Percentiles rank a stretch among this genome's conserved stretches.
These are phyloP conservation scores for sweet orange (Citrus sinensis) DNA, from an alignment of 345 rosid genomes.

Conservation along the genomic window DNA sequence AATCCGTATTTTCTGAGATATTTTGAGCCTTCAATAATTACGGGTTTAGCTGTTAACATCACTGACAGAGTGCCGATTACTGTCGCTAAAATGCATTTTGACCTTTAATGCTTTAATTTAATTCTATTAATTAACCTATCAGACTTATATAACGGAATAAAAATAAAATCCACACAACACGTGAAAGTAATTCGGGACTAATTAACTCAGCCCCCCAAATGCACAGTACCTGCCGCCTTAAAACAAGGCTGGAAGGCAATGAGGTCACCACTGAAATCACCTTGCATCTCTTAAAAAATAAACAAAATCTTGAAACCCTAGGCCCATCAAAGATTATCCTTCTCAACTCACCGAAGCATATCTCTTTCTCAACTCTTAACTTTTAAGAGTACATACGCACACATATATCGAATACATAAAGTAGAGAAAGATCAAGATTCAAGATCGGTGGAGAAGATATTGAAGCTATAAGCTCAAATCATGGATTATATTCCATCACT, in stretches of 20 bases:
- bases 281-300: background rate
- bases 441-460: background rate
- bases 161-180: too few relatives aligned
- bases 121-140: too few relatives aligned
- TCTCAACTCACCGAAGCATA: too few relatives aligned
- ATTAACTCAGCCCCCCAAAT: conserved; percentile 10
- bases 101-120: too few relatives aligned
- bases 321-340: conserved; percentile 25
- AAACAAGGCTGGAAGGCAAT: background rate
- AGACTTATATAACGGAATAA: too few relatives aligned
- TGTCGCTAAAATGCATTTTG: background rate
- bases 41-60: background rate
- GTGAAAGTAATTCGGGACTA: too few relatives aligned
- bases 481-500: conserved; percentile 25
- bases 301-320: conserved; percentile 18
- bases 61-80: background rate
- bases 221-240: conserved; percentile 9
- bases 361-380: background rate
- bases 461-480: background rate
- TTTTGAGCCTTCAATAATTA: background rate
- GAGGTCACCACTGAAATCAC: conserved; percentile 4
- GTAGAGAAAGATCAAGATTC: background rate
- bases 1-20: background rate
- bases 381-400: too few relatives aligned
- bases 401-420: too few relatives aligned